Evolutionary conservation across 192 early-diverging fungal species (phyloP), one percentile per base, ranked within the genome.

Genomic region (Rhizophagus clarus): DNA sequence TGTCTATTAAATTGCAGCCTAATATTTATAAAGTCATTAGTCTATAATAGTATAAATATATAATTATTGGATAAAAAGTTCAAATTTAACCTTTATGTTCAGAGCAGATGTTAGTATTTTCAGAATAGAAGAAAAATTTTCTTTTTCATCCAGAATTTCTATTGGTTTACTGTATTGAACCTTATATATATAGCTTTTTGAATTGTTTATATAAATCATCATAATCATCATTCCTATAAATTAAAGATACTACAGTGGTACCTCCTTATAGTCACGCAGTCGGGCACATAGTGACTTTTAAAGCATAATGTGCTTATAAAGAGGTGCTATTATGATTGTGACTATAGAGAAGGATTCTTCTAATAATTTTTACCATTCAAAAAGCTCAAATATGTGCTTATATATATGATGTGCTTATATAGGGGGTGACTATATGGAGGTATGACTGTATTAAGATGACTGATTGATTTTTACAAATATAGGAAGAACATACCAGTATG

Each of bases 11-110:
- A 74, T 10, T 3, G n/a, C 72, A 74, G 49, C 26, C 72, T 74
- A 60, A 60, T n/a, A n/a, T n/a, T n/a, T 29, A 70, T 70, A 22
- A 70, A 29, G 6, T 10, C 34, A 70, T 70, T 9, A 42, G 61
- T 9, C 26, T n/a, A n/a, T n/a, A n/a, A n/a, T n/a, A n/a, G n/a
- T n/a, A n/a, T 8, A 40, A 2, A 31, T 69, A 69, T 40, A 20
- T n/a, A 22, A 70, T 45, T 31, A 56, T 9, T 29, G n/a, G 5
- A 74, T 22, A 9, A 47, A 40, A 72, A 72, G 15, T 20, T 40
- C 2, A 24, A 72, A 61, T 74, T 42, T 31, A 60, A 74, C 72
- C 31, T 60, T 74, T 32, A 60, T 32, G n/a, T 74, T 74, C 15
- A 74, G 28, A 61, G 32, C 22, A 0, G 51, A 9, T 60, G 26